Conservation (phyloP, 495 filamentous ascomycete genomes). For the Xylaria castorea region DNA sequence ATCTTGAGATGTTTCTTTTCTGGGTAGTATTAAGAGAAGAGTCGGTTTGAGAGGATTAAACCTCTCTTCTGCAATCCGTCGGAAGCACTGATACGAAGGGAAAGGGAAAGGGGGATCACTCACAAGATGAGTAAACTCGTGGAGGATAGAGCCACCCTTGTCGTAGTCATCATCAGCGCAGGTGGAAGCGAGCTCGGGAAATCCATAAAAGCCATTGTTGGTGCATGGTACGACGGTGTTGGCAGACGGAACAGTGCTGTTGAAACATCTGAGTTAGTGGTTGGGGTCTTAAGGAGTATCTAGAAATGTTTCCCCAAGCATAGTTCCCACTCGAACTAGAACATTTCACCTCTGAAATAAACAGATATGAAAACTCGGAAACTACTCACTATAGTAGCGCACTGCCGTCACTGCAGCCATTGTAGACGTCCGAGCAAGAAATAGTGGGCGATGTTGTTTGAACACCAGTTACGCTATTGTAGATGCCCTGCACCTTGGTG, state of each 20-base stretch:
- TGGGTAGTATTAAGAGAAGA: background rate
- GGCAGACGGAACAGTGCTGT: slow-evolving; percentile 33
- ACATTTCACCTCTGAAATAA: background rate
- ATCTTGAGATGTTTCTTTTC: background rate
- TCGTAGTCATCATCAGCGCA: slow-evolving; percentile 42
- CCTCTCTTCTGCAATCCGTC: background rate
- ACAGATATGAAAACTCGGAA: background rate
- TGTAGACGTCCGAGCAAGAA: slow-evolving; percentile 38
- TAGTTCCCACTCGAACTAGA: background rate
- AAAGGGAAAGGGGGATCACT: background rate
- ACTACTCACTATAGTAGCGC: slow-evolving; percentile 33
- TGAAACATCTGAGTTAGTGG: background rate
- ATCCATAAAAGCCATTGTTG: slow-evolving; percentile 38
- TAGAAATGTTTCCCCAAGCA: too few species aligned
- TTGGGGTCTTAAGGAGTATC: background rate
- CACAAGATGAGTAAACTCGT: slow-evolving; percentile 40
- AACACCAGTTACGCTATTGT: slow-evolving; percentile 36
- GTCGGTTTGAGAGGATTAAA: background rate
- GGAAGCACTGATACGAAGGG: background rate
- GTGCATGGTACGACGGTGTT: slow-evolving; percentile 38
- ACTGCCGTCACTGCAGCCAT: slow-evolving; percentile 34
- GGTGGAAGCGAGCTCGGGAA: slow-evolving; percentile 36
- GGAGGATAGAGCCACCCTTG: slow-evolving; percentile 40
- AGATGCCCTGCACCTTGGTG: slow-evolving; percentile 35
- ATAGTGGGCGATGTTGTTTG: slow-evolving; percentile 39